A percentile compares a stretch with the other conserved stretches of the same genome.
Evolutionary conservation across 768 basidiomycete genomes (phyloP).

Genomic region (Rhodotorula kratochvilovae): DNA sequence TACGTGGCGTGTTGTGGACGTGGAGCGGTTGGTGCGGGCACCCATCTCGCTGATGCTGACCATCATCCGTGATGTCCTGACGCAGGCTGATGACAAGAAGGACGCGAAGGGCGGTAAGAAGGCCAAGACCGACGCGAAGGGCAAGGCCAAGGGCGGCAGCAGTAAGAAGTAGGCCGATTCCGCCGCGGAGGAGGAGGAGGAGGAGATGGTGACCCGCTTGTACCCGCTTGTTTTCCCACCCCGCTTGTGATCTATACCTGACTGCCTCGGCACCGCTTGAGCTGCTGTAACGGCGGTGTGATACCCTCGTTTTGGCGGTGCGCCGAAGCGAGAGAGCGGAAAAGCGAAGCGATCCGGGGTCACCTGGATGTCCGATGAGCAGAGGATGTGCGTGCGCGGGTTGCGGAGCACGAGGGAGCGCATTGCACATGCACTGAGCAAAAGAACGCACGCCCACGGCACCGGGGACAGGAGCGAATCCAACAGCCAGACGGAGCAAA

Average conservation of each 20-base stretch:
- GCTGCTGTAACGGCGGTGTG: too few relatives aligned
- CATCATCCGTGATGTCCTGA: background rate
- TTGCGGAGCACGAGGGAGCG: too few relatives aligned
- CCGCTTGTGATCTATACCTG: background rate
- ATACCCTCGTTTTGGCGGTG: too few relatives aligned
- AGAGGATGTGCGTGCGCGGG: too few relatives aligned
- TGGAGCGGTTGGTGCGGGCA: background rate
- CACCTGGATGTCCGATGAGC: too few relatives aligned
- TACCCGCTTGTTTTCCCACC: background rate
- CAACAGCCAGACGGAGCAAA: background rate
- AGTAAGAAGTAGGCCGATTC: slow-evolving; percentile 21
- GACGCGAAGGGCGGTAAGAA: slow-evolving; percentile 30
- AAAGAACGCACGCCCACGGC: too few relatives aligned
- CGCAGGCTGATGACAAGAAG: slow-evolving; percentile 37
- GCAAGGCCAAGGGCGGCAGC: slow-evolving; percentile 19
- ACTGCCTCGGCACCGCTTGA: background rate
- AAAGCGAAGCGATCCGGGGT: too few relatives aligned
- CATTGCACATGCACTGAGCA: too few relatives aligned
- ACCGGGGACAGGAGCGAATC: too few relatives aligned
- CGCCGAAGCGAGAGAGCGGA: too few relatives aligned
- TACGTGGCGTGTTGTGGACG: background rate
- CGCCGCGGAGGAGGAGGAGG: background rate
- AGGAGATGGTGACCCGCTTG: background rate
- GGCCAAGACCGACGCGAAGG: slow-evolving; percentile 30
- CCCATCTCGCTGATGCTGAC: too few relatives aligned